Evolutionary conservation across 345 rosid genomes (phyloP).

Genomic region (Balakata baccata): DNA sequence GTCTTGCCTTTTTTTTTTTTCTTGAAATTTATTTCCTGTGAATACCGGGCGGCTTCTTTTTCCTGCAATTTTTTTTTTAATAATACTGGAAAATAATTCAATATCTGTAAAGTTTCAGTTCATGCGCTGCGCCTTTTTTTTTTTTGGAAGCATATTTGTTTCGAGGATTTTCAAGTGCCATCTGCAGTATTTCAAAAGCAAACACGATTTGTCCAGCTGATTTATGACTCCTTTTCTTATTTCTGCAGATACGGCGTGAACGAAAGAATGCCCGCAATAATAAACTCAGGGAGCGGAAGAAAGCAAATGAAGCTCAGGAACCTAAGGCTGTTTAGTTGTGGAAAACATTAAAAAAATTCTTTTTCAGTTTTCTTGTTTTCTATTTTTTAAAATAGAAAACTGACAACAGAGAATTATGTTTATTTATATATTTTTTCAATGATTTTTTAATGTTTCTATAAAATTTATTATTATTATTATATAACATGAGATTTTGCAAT

Average conservation of each 20-base stretch:
- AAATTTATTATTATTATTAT: too few relatives aligned
- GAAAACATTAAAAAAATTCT: too few relatives aligned
- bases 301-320: slow-evolving; percentile 27
- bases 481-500: too few relatives aligned
- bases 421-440: too few relatives aligned
- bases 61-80: background rate
- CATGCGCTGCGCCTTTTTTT: background rate
- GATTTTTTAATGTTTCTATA: too few relatives aligned
- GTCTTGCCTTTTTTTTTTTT: too few relatives aligned
- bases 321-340: too few relatives aligned
- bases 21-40: background rate
- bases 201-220: background rate
- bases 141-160: background rate
- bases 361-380: too few relatives aligned
- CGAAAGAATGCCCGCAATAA: slow-evolving; percentile 37
- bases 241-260: slow-evolving; percentile 42
- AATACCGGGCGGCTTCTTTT: background rate
- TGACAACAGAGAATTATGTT: too few relatives aligned
- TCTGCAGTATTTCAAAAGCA: background rate
- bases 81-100: background rate
- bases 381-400: too few relatives aligned
- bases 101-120: too few relatives aligned
- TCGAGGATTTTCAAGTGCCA: background rate
- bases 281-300: slow-evolving; percentile 59
- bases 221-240: background rate